A percentile compares a stretch with the other conserved stretches of the same genome.
phyloP scores from a whole-genome alignment of 352 stramenopile species.

The Phytophthora uliginosa region DNA sequence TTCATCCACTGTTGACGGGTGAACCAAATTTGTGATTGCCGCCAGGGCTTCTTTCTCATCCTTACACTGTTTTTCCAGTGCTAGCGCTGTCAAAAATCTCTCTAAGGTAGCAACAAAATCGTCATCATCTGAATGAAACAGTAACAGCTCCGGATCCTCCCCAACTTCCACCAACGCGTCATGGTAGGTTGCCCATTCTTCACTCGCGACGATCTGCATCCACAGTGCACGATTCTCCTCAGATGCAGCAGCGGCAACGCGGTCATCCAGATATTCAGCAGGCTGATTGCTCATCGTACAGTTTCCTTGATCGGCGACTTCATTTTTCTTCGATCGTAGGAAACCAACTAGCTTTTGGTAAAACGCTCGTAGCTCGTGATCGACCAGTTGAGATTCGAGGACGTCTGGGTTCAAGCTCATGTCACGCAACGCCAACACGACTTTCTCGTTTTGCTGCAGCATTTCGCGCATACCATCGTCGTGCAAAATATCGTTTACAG shows the following conservation, averaged over 20 bases:
- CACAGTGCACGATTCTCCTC: slow-evolving; percentile 34
- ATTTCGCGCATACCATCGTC: slow-evolving; percentile 52
- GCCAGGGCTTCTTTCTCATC: slow-evolving; percentile 26
- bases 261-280: slow-evolving; percentile 47
- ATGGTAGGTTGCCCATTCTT: slow-evolving; percentile 42
- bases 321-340: slow-evolving; percentile 35
- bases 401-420: slow-evolving; percentile 74
- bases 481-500: slow-evolving; percentile 62
- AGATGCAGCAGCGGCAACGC: slow-evolving; percentile 36
- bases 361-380: slow-evolving; percentile 58
- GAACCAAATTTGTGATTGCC: slow-evolving; percentile 33
- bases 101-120: slow-evolving; percentile 47
- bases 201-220: slow-evolving; percentile 30
- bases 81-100: slow-evolving; percentile 46
- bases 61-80: slow-evolving; percentile 30
- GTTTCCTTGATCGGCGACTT: slow-evolving; percentile 1
- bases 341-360: slow-evolving; percentile 64
- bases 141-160: slow-evolving; percentile 72
- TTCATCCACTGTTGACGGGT: slow-evolving; percentile 25
- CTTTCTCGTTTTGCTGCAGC: slow-evolving; percentile 50
- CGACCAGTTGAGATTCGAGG: slow-evolving; percentile 53
- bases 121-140: slow-evolving; percentile 72
- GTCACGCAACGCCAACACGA: slow-evolving; percentile 67
- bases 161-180: slow-evolving; percentile 67
- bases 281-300: neutral